Conservation (phyloP, 192 early-diverging fungal genomes). For the Coemansia aciculifera region DNA sequence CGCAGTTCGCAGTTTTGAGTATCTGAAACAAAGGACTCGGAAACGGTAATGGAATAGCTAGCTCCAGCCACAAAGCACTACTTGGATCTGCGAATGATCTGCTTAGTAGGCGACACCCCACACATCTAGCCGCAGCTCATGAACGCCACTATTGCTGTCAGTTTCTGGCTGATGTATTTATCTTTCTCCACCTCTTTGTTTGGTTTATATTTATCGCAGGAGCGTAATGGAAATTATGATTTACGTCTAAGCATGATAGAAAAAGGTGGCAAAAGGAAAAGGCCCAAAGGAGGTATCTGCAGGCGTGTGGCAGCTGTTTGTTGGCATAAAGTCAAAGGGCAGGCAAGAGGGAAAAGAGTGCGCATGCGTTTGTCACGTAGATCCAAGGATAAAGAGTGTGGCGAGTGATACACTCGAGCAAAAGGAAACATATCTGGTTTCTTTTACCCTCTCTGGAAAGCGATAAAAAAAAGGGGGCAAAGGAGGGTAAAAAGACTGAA, state of each 20-base stretch:
- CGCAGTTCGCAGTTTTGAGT: not conserved
- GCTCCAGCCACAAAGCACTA: not conserved
- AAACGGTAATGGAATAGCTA: not conserved
- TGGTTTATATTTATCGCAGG: not conserved
- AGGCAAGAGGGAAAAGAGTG: not conserved
- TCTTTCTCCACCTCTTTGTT: not conserved
- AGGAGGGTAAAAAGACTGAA: not conserved
- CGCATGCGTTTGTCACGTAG: not conserved
- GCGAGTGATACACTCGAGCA: not conserved
- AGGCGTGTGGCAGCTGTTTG: not conserved
- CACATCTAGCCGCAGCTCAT: not conserved
- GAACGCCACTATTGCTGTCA: not conserved
- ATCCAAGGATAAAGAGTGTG: not conserved
- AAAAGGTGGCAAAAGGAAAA: not conserved
- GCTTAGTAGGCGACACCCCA: not conserved
- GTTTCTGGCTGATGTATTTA: not conserved
- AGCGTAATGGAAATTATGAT: not conserved
- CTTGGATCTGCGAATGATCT: slow-evolving; percentile 1
- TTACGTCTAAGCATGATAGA: not conserved
- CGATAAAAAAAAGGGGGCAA: not conserved
- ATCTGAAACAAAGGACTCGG: not conserved
- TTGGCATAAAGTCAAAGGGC: slow-evolving; percentile 12
- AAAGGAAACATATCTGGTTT: not conserved
- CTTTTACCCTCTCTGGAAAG: slow-evolving; percentile 4
- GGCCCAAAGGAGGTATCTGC: not conserved